Evolutionary conservation across 2,329 filamentous ascomycete species (phyloP), one percentile per base, ranked within the genome.

Genomic region (Didymella segeticola): DNA sequence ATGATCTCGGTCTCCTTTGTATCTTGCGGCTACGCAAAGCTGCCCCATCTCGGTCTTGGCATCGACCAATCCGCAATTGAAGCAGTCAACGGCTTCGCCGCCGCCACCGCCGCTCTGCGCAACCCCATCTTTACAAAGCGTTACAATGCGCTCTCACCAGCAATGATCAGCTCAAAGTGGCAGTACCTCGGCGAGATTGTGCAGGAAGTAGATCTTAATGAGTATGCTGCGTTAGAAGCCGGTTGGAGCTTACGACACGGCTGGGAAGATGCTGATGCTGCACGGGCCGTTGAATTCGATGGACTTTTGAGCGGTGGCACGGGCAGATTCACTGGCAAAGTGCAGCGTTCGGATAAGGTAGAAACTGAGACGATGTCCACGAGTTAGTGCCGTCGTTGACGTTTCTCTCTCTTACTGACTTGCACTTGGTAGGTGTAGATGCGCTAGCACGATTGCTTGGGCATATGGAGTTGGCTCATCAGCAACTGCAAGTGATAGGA

Each of bases 11-110:
- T 88, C 25, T 76, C 78, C 1, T 81, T 88, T 70, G 80, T 80
- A 26, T 87, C 84, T 0, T 88, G 86, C 64, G 86, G 86, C 43
- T 88, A 88, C 62, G 82, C 80, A 27, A 69, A 73, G 5, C 66
- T 87, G 1, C 55, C 58, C 47, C 27, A 54, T 22, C 22, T 54
- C 10, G 10, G 63, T 49, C 33, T 57, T 23, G 3, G 52, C 0
- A 69, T 75, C 34, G 73, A 77, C 33, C 75, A 79, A 56, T 37
- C 51, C 8, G 61, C 53, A 14, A 55, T 78, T 17, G 72, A 75
- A 8, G 47, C 59, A n/a, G 47, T 42, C 14, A 50, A 57, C 25
- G 46, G 48, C 17, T 10, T 53, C 2, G 49, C 49, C 1, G 45
- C 54, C 10, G 34, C 34, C 12, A 20, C 34, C 12, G 19, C 34